Conservation (phyloP, 2,329 filamentous ascomycete species). For the Ophidiomyces ophidiicola region DNA sequence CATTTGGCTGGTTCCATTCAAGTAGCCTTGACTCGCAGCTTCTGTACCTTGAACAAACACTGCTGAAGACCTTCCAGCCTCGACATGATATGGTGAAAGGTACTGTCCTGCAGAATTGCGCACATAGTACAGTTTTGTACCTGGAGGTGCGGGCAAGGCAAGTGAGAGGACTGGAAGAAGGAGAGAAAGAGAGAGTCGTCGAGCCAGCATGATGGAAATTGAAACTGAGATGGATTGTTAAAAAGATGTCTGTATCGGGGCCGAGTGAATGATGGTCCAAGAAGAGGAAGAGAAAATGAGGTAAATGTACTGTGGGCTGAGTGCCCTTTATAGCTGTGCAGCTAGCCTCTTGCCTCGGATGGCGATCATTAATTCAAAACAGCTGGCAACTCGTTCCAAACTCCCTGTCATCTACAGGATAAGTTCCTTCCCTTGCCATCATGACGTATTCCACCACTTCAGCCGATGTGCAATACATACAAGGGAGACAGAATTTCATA, state of each 20-base stretch:
- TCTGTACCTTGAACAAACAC: conserved; percentile 21
- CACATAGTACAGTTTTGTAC: conserved; percentile 21
- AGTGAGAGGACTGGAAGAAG: conserved; percentile 20
- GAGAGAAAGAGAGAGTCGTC: conserved; percentile 9
- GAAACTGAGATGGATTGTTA: neutral
- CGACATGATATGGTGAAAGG: conserved; percentile 31
- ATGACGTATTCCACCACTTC: too few species aligned
- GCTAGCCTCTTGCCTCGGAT: too few species aligned
- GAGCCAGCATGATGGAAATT: conserved; percentile 1
- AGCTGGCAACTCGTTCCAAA: too few species aligned
- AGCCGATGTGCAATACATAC: too few species aligned
- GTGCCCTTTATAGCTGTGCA: too few species aligned
- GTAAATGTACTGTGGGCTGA: too few species aligned
- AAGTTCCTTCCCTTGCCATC: too few species aligned
- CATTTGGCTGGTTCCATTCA: conserved; percentile 26
- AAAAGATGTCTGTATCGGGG: neutral
- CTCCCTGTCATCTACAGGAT: too few species aligned
- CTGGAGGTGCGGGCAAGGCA: conserved; percentile 16
- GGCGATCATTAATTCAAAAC: too few species aligned
- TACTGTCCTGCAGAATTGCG: conserved; percentile 30
- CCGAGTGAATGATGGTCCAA: too few species aligned
- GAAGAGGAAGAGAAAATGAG: too few species aligned
- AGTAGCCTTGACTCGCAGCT: conserved; percentile 20
- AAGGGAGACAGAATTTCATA: too few species aligned
- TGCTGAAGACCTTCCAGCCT: conserved; percentile 30